Evolutionary conservation across 495 filamentous ascomycete species (phyloP), one percentile per base, ranked within the genome.

Genomic region (Cairneyella variabilis): DNA sequence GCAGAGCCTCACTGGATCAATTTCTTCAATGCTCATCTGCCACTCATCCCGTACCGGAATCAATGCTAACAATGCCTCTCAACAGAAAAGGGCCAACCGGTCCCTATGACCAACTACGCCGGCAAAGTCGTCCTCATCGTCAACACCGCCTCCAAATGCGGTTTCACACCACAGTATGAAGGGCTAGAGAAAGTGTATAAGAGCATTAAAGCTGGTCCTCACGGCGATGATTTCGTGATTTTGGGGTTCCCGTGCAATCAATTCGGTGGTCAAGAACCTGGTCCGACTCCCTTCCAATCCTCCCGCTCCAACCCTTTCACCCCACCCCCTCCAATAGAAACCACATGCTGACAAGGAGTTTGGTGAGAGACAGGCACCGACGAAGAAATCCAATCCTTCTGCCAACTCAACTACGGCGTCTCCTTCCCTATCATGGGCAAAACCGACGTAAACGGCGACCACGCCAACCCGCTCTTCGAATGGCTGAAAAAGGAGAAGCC

Each of bases 241-340:
- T 77, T 99, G 61, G 93, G 92, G 60, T 97, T 99, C 76, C 93
- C 93, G 50, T 97, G 92, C 83, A 97, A 97, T 77, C 93, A 99
- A 71, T 99, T 99, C 75, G 86, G 83, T 65, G 66, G 67, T 57
- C 95, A 97, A 67, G 95, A 97, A 59, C 91, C 91, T n/a, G 38
- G 18, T 17, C 36, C 12, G 17, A 20, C n/a, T 18, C 38, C 38
- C 38, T 21, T 41, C n/a, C 3, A 1, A 0, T 21, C n/a, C 12
- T 41, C n/a, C 3, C 9, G 8, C 38, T 18, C 11, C 23, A 7
- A 39, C 5, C 16, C 14, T 17, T 41, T n/a, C n/a, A n/a, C n/a
- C n/a, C n/a, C n/a, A n/a, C n/a, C n/a, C n/a, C n/a, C n/a, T n/a
- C n/a, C n/a, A n/a, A n/a, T n/a, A n/a, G n/a, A n/a, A n/a, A n/a